A percentile compares a stretch with the other conserved stretches of the same genome.
Conservation (phyloP, 2,329 filamentous ascomycete species). For the Pseudocercospora fuligena region DNA sequence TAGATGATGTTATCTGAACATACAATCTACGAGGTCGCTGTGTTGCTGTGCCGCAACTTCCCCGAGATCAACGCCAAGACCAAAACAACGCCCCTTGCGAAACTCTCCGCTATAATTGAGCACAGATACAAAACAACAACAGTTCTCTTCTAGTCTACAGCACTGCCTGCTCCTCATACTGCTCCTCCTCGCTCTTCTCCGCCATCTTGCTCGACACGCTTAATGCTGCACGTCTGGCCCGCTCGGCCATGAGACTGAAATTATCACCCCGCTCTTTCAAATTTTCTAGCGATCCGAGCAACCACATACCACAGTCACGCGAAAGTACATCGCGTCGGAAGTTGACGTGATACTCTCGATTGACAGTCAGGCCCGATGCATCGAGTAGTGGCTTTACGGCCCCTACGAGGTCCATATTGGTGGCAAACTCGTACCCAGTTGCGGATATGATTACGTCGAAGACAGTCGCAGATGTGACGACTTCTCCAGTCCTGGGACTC, state of each 20-base stretch:
- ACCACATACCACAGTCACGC: conserved; percentile 31
- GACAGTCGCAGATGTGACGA: conserved; percentile 12
- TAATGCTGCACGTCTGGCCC: conserved; percentile 24
- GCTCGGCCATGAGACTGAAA: conserved; percentile 30
- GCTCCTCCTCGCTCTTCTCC: conserved; percentile 12
- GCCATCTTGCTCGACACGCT: conserved; percentile 26
- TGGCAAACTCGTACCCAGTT: conserved; percentile 26
- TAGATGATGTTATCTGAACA: too few species aligned
- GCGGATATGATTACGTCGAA: conserved; percentile 33
- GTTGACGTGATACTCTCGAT: conserved; percentile 32
- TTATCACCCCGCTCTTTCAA: conserved; percentile 27
- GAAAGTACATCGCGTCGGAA: conserved; percentile 27
- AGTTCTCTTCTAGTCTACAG: conserved; percentile 19
- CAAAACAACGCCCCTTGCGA: background rate
- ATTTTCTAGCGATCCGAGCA: conserved; percentile 32
- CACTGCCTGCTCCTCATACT: conserved; percentile 29
- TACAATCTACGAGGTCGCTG: too few species aligned
- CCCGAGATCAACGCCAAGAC: background rate
- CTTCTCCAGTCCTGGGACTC: conserved; percentile 26
- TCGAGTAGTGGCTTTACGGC: conserved; percentile 26
- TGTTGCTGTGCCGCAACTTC: background rate
- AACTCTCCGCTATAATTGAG: background rate
- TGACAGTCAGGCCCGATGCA: conserved; percentile 24
- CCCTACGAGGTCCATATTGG: conserved; percentile 22
- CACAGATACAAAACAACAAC: background rate